Evolutionary conservation across 345 rosid genomes (phyloP), one percentile per base, ranked within the genome.

Genomic region (Melaleuca quinquenervia): DNA sequence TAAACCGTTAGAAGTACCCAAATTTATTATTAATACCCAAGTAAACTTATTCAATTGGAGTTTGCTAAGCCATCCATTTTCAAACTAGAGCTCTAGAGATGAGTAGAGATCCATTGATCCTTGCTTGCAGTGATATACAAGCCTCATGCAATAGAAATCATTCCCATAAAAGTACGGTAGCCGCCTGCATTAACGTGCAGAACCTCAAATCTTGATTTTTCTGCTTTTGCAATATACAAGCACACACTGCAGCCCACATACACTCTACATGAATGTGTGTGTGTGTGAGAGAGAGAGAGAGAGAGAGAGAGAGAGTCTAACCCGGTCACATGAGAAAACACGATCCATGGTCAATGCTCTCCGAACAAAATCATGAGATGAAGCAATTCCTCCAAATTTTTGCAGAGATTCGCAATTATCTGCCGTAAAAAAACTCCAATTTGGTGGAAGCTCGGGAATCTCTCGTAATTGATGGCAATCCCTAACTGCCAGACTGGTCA

Each of bases 401-500:
- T 21, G 26, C 24, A 8, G 1, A 53, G 56, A 0, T 53, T 0
- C 5, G 0, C 56, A 53, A 21, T 1, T 0, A 53, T 20, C 4
- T 10, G 56, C 24, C 24, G 0, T 0, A 20, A 53, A 10, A 7
- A 0, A 0, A 21, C 3, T 3, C 56, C 20, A 53, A 53, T 20
- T 0, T 53, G 60, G 27, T 2, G 27, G 60, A 55, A 55, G 60
- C 60, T 55, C 5, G 0, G 27, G 60, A 55, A 55, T 24, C 27
- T 55, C 60, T 22, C 8, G 60, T 24, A 55, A 24, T 24, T 9
- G 60, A 55, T 24, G 27, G 27, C 62, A 55, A 55, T 9, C 2
- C 21, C 0, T 0, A 53, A 20, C 26, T 2, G 7, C 2, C 62
- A 55, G 24, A 0, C 0, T 0, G 3, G 0, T 5, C 70, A 58